Base-by-base conservation (phyloP, 2,329 filamentous ascomycete species). In the Exophiala oligosperma region DNA sequence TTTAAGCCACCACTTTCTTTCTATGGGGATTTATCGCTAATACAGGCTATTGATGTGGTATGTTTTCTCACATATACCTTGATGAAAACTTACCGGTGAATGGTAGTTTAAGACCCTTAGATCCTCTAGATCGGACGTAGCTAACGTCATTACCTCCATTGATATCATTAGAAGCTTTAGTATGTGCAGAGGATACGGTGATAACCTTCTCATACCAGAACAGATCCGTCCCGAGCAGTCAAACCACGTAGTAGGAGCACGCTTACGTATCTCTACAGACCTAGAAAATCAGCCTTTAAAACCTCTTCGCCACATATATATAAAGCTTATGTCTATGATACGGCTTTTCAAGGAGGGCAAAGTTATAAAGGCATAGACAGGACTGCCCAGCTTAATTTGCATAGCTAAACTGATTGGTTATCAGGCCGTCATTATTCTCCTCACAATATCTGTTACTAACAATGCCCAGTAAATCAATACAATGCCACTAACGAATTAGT, bases 31-130 rank as follows among this genome's bases (percentile, higher is more conserved):
- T 59, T 61, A 17, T 60, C 57, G 4, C 26, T 63, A 12, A 49
- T 56, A n/a, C 49, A 53, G 9, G 50, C 51, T 26, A 50, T 63
- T 11, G 56, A 63, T n/a, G 52, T 54, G 50, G 61, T 63, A 35
- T 35, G 7, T 9, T 9, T 9, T 35, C 11, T 11, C 4, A 11
- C 32, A 6, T 35, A 35, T 4, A 35, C 32, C 32, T 7, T 4
- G 4, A 35, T 23, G 32, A 8, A 23, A 11, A n/a, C 46, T 11
- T 32, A n/a, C 35, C 44, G 28, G 21, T 17, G 11, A 17, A 41
- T 29, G 2, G 40, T 52, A 26, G 52, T 43, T 17, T 4, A 23
- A 48, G 17, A n/a, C 38, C 8, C 49, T 61, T 2, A 32, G 49
- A 17, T 43, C 49, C 23, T 38, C 47, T 0, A 48, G 55, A 6